Evolutionary conservation across 1,284 basidiomycete species (phyloP).

Genomic region (Cerioporus squamosus): DNA sequence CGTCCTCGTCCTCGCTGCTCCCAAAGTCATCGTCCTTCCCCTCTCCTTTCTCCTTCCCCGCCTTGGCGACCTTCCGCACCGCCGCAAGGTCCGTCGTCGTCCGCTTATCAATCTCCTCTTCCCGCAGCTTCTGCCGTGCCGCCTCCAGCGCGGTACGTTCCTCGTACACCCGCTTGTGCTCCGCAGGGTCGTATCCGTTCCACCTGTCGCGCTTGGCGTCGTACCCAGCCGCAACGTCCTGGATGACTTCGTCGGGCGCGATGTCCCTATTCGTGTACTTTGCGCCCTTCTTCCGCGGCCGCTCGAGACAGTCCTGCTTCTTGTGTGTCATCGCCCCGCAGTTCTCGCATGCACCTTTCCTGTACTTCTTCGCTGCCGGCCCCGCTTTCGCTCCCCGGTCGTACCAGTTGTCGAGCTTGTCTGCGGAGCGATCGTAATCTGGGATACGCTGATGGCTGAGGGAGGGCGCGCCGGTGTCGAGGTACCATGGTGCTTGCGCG

Average conservation of each 20-base stretch:
- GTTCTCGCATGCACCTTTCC: constrained; percentile 98
- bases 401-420: constrained; percentile 91
- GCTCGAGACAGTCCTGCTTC: constrained; percentile 90
- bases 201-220: constrained; percentile 97
- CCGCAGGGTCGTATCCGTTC: constrained; percentile 95
- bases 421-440: constrained; percentile 65
- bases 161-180: constrained; percentile 87
- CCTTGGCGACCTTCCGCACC: constrained; percentile 58
- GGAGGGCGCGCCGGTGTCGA: constrained; percentile 89
- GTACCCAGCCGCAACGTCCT: constrained; percentile 83
- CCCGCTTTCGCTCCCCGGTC: constrained; percentile 87
- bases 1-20: constrained; percentile 93
- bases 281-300: constrained; percentile 95
- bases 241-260: constrained; percentile 88
- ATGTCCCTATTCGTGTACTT: constrained; percentile 93
- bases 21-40: constrained; percentile 92
- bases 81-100: constrained; percentile 84
- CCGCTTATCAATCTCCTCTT: constrained; percentile 97
- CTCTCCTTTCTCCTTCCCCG: constrained; percentile 67
- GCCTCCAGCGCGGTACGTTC: constrained; percentile 95
- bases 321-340: constrained; percentile 97
- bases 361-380: constrained; percentile 93
- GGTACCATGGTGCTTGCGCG: constrained; percentile 98
- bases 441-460: constrained; percentile 91
- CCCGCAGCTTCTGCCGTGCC: constrained; percentile 86